Conservation (phyloP, 768 basidiomycete species). For the Boletus subcaerulescens region DNA sequence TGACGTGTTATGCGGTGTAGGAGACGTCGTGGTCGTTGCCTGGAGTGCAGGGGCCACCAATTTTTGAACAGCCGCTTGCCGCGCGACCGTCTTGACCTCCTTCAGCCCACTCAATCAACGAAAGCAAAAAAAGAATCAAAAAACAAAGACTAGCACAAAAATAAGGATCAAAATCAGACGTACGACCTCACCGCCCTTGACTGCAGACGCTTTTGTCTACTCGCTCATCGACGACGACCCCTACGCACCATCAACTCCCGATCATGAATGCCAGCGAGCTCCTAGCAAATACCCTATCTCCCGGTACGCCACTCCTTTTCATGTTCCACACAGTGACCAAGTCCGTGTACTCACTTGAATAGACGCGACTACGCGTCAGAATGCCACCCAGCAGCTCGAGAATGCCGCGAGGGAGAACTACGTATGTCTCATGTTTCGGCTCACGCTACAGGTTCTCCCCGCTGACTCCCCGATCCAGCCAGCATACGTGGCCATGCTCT, state of each 20-base stretch:
- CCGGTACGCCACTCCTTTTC: constrained; percentile 54
- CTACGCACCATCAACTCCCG: constrained; percentile 23
- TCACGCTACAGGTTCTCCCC: not conserved
- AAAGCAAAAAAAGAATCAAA: not conserved
- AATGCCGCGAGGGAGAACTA: constrained; percentile 84
- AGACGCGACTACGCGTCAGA: constrained; percentile 90
- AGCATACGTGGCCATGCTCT: constrained; percentile 90
- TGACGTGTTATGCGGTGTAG: constrained; percentile 19
- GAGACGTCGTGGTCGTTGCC: not conserved
- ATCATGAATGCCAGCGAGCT: constrained; percentile 90
- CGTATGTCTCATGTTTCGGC: constrained; percentile 55
- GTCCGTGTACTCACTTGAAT: constrained; percentile 24
- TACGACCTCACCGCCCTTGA: constrained; percentile 11
- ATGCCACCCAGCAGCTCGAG: constrained; percentile 89
- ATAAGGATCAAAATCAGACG: constrained; percentile 12
- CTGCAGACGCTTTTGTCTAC: constrained; percentile 13
- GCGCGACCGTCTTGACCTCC: constrained; percentile 25
- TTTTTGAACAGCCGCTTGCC: constrained; percentile 38
- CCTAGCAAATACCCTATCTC: constrained; percentile 88
- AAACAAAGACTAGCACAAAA: constrained; percentile 3
- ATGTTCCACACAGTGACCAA: constrained; percentile 34
- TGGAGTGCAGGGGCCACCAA: too few relatives aligned
- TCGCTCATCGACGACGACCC: constrained; percentile 23
- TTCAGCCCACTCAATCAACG: constrained; percentile 20
- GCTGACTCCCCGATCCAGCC: constrained; percentile 52